Percentiles rank a stretch among this genome's conserved stretches.
phyloP scores from a whole-genome alignment of 306 rosid genomes.

The Malus sieversii region DNA sequence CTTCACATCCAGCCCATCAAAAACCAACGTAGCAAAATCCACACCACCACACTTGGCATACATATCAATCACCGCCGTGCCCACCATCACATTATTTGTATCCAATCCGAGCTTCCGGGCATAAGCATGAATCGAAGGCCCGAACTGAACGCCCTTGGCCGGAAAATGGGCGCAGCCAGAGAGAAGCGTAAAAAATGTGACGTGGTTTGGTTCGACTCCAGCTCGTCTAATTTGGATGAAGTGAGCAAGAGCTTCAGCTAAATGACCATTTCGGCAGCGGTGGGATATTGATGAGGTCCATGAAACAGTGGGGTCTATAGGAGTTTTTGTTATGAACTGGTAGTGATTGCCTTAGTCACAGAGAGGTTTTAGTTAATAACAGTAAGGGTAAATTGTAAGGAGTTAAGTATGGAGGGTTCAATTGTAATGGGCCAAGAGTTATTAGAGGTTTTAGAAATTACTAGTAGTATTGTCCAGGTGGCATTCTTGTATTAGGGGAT shows the following conservation, averaged over 20 bases:
- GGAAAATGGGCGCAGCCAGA: constrained; percentile 67
- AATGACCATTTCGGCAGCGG: constrained; percentile 46
- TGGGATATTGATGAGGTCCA: constrained; percentile 83
- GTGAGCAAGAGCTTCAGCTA: constrained; percentile 53
- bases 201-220: constrained; percentile 53
- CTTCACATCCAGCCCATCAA: constrained; percentile 43
- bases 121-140: constrained; percentile 47
- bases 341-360: too few relatives aligned
- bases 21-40: constrained; percentile 46
- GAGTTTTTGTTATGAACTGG: not conserved
- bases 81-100: constrained; percentile 56
- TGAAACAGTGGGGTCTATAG: constrained; percentile 32
- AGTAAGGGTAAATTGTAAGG: too few relatives aligned
- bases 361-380: too few relatives aligned
- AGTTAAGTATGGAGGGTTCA: too few relatives aligned
- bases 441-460: too few relatives aligned
- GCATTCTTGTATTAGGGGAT: too few relatives aligned
- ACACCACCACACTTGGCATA: constrained; percentile 55
- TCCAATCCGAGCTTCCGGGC: constrained; percentile 49
- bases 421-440: too few relatives aligned
- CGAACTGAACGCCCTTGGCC: constrained; percentile 20
- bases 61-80: constrained; percentile 73
- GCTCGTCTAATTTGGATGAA: constrained; percentile 57
- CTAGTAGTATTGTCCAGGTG: too few relatives aligned
- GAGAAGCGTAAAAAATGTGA: constrained; percentile 67